These are phyloP conservation scores for Arctium lappa DNA, from an alignment of 129 eudicot genomes.

Conservation along the genomic window DNA sequence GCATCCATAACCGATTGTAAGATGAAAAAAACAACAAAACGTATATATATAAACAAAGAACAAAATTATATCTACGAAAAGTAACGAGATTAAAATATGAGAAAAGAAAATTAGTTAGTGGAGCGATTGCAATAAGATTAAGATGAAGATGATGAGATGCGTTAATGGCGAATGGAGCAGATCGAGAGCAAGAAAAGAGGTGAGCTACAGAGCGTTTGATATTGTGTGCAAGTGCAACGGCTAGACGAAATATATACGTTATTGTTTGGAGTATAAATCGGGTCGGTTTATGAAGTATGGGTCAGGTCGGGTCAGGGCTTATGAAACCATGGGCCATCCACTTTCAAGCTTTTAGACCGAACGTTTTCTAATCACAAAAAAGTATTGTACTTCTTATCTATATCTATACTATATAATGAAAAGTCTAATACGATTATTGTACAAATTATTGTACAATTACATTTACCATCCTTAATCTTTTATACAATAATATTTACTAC, in stretches of 20 bases:
- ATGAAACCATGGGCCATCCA: neutral
- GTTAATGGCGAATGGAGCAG: constrained; percentile 14
- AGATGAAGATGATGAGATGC: neutral
- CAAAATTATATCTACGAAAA: neutral
- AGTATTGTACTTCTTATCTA: too few species aligned
- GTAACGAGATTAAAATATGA: neutral
- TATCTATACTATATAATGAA: too few species aligned
- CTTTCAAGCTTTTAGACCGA: neutral
- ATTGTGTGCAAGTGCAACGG: constrained; percentile 4
- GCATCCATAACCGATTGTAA: constrained; percentile 17
- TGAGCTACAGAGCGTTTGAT: neutral
- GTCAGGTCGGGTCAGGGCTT: too few species aligned
- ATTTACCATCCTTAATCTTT: too few species aligned
- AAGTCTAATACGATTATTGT: too few species aligned
- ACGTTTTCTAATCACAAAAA: neutral
- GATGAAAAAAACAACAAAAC: neutral
- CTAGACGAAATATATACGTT: neutral
- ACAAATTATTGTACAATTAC: too few species aligned
- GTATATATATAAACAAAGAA: neutral
- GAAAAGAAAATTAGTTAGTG: neutral
- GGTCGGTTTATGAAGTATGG: neutral
- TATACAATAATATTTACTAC: too few species aligned
- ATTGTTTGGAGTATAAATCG: neutral
- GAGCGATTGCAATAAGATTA: constrained; percentile 6
- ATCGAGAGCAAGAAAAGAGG: neutral